Evolutionary conservation across 1,284 basidiomycete species (phyloP), one percentile per base, ranked within the genome.

Genomic region (Filobasidium uniguttulatum): DNA sequence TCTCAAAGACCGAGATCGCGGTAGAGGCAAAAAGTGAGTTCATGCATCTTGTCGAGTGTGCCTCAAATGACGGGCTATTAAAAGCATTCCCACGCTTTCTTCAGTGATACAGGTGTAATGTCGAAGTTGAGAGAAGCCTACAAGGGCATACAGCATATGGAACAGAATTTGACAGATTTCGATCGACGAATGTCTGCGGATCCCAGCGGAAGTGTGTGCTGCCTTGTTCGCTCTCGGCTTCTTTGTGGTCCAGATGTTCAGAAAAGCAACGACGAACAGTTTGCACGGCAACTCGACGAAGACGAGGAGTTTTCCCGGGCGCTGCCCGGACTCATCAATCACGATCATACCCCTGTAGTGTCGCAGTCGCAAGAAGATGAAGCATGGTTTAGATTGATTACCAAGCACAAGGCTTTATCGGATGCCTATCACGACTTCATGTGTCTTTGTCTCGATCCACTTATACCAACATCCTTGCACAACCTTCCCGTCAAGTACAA

Each of bases 401-500:
- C 57, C 14, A 60, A 65, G 35, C 69, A 71, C 57, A 70, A 69
- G 51, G 90, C 88, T 56, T 77, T 96, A 5, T 85, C 85, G 1
- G 89, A 96, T 61, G 75, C 79, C 48, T 88, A 94, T 62, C 86
- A 88, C 65, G 81, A 85, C 57, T 79, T 97, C 44, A 77, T 98
- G 49, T 77, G 81, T 48, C 80, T 91, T 22, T 86, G 89, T 0
- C 78, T 90, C 44, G 81, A 88, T 5, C 86, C 89, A 0, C 80
- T 80, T 22, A 79, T 91, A 0, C 93, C 93, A 0, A 78, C 84
- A 0, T 90, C 88, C 0, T 71, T 96, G 3, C 83, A 87, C 43
- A 80, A 82, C 55, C 84, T 97, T 37, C 89, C 91, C 0, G 80
- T 80, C 41, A 90, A 88, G 60, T 97, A 96, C 72, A 94, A 93